Percentiles rank a stretch among this genome's conserved stretches.
Conservation (phyloP, 495 filamentous ascomycete species). For the Entonaema liquescens region DNA sequence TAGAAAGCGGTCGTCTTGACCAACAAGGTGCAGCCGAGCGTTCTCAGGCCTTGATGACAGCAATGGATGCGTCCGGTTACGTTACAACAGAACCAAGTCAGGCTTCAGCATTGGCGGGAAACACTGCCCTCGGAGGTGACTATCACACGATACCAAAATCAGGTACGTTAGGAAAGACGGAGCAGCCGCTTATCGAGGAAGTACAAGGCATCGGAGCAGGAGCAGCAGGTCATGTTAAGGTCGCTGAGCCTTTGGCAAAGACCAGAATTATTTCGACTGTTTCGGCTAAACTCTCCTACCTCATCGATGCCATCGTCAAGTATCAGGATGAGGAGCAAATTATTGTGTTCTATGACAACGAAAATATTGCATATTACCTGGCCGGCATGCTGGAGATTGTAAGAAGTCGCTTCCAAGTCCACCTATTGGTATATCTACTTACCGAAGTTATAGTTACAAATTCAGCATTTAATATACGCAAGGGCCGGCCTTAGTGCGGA, state of each 20-base stretch:
- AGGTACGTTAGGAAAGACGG: conserved; percentile 26
- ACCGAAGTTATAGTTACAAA: conserved; percentile 57
- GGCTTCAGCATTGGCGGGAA: conserved; percentile 48
- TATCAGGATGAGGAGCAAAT: conserved; percentile 82
- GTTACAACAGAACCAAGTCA: conserved; percentile 7
- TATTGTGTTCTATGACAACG: conserved; percentile 89
- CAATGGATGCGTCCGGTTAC: conserved; percentile 16
- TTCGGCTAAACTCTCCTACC: conserved; percentile 87
- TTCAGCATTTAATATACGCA: conserved; percentile 85
- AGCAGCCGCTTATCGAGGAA: neutral
- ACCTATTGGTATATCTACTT: conserved; percentile 12
- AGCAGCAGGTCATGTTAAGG: conserved; percentile 26
- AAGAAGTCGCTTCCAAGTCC: conserved; percentile 14
- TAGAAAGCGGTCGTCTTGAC: conserved; percentile 50
- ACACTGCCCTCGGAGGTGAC: conserved; percentile 49
- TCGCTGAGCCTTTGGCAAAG: conserved; percentile 62
- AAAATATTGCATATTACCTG: conserved; percentile 84
- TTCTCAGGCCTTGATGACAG: conserved; percentile 38
- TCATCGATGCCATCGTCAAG: conserved; percentile 73
- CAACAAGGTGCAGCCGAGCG: conserved; percentile 47
- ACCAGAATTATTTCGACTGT: conserved; percentile 78
- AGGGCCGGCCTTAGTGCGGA: conserved; percentile 66
- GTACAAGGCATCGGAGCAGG: neutral
- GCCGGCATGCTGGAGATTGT: conserved; percentile 80
- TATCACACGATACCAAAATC: conserved; percentile 40